Conservation (phyloP, 768 basidiomycete species). For the Podaxis pistillaris region DNA sequence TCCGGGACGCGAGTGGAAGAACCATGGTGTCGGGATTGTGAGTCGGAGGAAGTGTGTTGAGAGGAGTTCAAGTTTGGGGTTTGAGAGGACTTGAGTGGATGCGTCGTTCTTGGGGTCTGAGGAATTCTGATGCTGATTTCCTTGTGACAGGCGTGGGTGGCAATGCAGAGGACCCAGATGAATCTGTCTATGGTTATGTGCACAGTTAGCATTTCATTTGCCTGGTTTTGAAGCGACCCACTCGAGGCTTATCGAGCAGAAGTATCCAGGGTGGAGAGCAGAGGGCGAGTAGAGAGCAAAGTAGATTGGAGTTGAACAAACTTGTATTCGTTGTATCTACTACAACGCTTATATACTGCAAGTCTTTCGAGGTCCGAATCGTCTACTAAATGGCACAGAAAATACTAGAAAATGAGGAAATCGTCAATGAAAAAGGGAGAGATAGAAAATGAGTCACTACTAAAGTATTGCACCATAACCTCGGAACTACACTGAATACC, state of each 20-base stretch:
- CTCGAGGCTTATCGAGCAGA: conserved; percentile 33
- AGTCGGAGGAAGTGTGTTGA: conserved; percentile 47
- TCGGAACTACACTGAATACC: no score
- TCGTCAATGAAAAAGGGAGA: no score
- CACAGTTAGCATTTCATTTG: not conserved
- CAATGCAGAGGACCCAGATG: conserved; percentile 43
- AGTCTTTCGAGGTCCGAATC: no score
- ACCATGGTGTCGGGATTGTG: conserved; percentile 36
- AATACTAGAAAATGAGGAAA: no score
- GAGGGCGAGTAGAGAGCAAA: no score
- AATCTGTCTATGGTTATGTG: conserved; percentile 43
- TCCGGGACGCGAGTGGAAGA: conserved; percentile 48
- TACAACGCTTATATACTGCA: no score
- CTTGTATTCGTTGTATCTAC: no score
- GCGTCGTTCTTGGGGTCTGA: not conserved
- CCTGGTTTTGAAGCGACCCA: conserved; percentile 18
- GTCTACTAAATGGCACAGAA: no score
- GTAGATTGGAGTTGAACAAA: no score
- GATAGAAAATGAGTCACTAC: no score
- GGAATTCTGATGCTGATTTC: conserved; percentile 16
- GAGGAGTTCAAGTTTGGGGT: conserved; percentile 34
- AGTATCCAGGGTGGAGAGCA: no score
- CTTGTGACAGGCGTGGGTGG: conserved; percentile 39
- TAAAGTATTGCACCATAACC: no score
- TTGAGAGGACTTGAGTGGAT: conserved; percentile 18